phyloP scores from a whole-genome alignment of 495 filamentous ascomycete genomes.

The Tetracladium marchalianum region DNA sequence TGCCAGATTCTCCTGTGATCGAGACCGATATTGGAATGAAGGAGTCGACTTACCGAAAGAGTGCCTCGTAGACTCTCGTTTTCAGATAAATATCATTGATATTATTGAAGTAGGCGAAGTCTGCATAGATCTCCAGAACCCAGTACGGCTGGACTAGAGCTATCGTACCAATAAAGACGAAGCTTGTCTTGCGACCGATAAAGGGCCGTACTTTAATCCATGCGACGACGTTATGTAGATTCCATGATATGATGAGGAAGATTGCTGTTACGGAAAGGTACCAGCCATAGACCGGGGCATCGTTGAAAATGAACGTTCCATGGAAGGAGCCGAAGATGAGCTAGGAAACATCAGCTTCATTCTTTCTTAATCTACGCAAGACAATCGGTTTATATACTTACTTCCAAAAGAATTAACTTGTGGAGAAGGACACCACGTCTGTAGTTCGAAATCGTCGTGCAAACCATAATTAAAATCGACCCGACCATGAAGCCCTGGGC shows the following conservation, averaged over 20 bases:
- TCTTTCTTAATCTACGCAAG: neutral
- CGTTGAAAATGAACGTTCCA: conserved; percentile 37
- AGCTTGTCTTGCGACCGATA: conserved; percentile 24
- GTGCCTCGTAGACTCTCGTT: conserved; percentile 41
- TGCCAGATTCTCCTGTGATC: neutral
- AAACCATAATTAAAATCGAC: conserved; percentile 36
- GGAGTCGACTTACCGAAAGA: conserved; percentile 27
- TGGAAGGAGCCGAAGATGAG: conserved; percentile 23
- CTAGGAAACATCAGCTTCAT: conserved; percentile 1
- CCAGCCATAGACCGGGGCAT: conserved; percentile 33
- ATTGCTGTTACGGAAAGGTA: conserved; percentile 37
- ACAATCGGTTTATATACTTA: conserved; percentile 11
- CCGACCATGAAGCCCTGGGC: conserved; percentile 38
- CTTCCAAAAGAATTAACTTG: conserved; percentile 37
- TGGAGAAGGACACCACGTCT: conserved; percentile 31
- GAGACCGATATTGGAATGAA: neutral
- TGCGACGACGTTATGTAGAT: conserved; percentile 37
- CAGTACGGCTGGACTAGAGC: conserved; percentile 34
- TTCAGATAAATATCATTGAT: conserved; percentile 38
- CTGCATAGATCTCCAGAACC: conserved; percentile 38
- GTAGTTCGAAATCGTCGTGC: conserved; percentile 34
- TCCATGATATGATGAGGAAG: conserved; percentile 36
- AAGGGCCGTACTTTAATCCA: conserved; percentile 41
- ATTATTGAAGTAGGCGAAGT: conserved; percentile 40
- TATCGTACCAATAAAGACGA: conserved; percentile 32